These are phyloP conservation scores for Pythium pyrilobum DNA, from an alignment of 352 stramenopile genomes.

Conservation along the genomic window DNA sequence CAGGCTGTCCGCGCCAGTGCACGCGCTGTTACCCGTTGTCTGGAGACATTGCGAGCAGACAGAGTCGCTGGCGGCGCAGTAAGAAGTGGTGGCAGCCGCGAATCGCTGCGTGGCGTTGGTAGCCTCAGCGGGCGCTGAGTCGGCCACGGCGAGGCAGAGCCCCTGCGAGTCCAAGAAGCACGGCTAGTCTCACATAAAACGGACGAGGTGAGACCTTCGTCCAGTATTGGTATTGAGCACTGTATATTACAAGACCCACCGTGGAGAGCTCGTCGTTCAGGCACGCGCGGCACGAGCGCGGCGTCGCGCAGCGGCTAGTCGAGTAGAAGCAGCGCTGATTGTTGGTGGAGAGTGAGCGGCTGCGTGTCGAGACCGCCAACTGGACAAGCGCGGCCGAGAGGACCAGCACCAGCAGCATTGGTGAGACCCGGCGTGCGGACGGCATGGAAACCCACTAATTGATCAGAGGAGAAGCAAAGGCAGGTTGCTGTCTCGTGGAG, in stretches of 20 bases:
- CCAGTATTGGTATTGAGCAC: no score
- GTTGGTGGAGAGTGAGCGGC: background rate
- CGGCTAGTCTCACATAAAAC: background rate
- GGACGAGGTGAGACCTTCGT: background rate
- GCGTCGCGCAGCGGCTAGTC: background rate
- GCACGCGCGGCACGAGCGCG: slow-evolving; percentile 6
- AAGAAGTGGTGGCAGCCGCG: slow-evolving; percentile 42
- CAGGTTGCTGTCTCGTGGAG: no score
- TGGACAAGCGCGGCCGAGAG: background rate
- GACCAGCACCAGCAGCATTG: background rate
- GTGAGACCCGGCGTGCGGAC: background rate
- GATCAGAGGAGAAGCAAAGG: no score
- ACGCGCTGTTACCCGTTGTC: slow-evolving; percentile 17
- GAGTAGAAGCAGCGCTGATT: slow-evolving; percentile 9
- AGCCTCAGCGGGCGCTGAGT: slow-evolving; percentile 19
- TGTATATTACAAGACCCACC: background rate
- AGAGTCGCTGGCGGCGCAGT: slow-evolving; percentile 32
- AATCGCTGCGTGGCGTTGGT: slow-evolving; percentile 25
- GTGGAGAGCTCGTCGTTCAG: background rate
- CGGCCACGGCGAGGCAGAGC: slow-evolving; percentile 3
- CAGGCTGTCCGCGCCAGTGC: slow-evolving; percentile 22
- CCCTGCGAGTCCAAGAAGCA: slow-evolving; percentile 8
- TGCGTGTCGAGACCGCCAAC: background rate
- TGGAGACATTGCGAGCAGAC: slow-evolving; percentile 30
- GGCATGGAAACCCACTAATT: no score